Conservation (phyloP, 495 filamentous ascomycete species). For the Hypoxylon rickii region DNA sequence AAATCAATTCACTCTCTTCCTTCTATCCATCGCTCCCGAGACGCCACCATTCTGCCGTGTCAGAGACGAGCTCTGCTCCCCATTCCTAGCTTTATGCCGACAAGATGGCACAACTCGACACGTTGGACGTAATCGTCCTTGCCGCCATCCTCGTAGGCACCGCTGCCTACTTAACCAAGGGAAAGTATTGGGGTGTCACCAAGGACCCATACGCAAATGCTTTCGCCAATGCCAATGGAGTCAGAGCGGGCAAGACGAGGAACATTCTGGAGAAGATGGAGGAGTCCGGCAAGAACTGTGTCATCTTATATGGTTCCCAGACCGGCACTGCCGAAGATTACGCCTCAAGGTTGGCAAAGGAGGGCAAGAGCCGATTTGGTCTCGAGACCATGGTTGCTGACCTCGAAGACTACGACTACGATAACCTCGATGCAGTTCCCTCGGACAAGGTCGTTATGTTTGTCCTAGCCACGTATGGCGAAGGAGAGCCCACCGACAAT, state of each 20-base stretch:
- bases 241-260: slow-evolving; percentile 83
- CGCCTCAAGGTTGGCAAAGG: slow-evolving; percentile 94
- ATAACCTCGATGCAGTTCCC: slow-evolving; percentile 87
- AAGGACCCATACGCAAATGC: slow-evolving; percentile 87
- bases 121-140: slow-evolving; percentile 90
- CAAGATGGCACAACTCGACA: slow-evolving; percentile 93
- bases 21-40: slow-evolving; percentile 6
- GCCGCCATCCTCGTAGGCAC: slow-evolving; percentile 81
- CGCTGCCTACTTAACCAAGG: slow-evolving; percentile 95
- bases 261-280: slow-evolving; percentile 97
- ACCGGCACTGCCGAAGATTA: slow-evolving; percentile 99
- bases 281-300: slow-evolving; percentile 92
- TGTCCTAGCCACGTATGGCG: slow-evolving; percentile 95
- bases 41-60: slow-evolving; percentile 1
- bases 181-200: slow-evolving; percentile 82
- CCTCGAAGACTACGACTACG: slow-evolving; percentile 96
- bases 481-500: slow-evolving; percentile 98
- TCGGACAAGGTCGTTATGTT: slow-evolving; percentile 93
- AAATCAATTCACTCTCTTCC: slow-evolving; percentile 4
- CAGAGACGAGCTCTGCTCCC: slow-evolving; percentile 1
- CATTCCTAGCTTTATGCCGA: slow-evolving; percentile 34
- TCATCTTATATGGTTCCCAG: slow-evolving; percentile 98
- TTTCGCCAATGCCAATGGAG: slow-evolving; percentile 67
- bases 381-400: slow-evolving; percentile 99
- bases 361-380: slow-evolving; percentile 93